phyloP scores from a whole-genome alignment of 768 basidiomycete species.

The Podaxis mareebaensis region DNA sequence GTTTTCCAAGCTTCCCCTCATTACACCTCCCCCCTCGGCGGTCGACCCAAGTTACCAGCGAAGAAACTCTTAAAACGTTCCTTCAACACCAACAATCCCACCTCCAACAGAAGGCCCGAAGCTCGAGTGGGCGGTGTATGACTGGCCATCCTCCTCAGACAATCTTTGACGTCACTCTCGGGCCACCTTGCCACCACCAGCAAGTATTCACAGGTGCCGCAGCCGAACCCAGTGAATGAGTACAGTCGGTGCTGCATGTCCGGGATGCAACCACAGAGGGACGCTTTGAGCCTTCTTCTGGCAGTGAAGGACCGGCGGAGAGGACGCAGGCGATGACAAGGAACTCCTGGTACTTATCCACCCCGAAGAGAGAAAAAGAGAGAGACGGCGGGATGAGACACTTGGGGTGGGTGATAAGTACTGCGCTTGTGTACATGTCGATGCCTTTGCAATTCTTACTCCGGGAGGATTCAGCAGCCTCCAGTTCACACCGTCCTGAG shows the following conservation, averaged over 20 bases:
- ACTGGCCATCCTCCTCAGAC: background rate
- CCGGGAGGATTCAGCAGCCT: no score
- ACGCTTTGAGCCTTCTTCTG: background rate
- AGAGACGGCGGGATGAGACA: no score
- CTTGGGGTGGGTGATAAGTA: no score
- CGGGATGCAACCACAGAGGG: conserved; percentile 7
- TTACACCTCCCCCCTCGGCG: background rate
- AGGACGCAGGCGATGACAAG: no score
- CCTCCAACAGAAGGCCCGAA: background rate
- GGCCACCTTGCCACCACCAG: background rate
- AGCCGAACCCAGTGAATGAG: background rate
- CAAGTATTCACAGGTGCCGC: background rate
- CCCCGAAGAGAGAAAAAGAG: no score
- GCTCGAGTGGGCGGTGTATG: background rate
- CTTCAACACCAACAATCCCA: background rate
- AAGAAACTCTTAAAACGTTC: background rate
- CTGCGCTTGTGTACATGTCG: no score
- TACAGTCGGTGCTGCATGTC: background rate
- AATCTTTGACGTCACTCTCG: background rate
- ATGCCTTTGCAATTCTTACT: no score
- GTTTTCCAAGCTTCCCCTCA: background rate
- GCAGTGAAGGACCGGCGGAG: no score
- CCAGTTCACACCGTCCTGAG: no score
- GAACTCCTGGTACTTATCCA: no score
- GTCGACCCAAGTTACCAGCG: background rate